A percentile compares a stretch with the other conserved stretches of the same genome.
Evolutionary conservation across 2,329 filamentous ascomycete genomes (phyloP).

Genomic region (Rhynchosporium graminicola): DNA sequence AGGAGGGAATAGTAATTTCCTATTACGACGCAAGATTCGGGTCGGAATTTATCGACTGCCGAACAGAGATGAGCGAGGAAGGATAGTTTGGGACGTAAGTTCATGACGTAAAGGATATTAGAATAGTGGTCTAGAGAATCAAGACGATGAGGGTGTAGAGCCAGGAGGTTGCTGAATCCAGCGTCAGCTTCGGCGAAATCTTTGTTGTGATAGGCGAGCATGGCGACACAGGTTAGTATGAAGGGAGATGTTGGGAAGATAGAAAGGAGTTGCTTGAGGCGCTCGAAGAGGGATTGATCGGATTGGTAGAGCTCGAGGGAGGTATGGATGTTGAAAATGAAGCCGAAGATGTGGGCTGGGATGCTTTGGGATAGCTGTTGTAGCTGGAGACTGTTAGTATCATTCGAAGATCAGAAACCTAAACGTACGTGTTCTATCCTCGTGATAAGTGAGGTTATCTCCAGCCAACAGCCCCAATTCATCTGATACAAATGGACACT

Average conservation of each 20-base stretch:
- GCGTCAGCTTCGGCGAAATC: constrained; percentile 69
- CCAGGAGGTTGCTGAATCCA: constrained; percentile 76
- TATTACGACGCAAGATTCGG: constrained; percentile 94
- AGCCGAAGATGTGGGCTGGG: constrained; percentile 87
- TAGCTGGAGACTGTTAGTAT: constrained; percentile 54
- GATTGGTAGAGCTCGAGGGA: constrained; percentile 91
- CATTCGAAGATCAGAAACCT: neutral
- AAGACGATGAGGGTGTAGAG: constrained; percentile 71
- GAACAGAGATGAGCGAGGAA: constrained; percentile 91
- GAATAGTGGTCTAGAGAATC: constrained; percentile 95
- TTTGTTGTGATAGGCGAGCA: constrained; percentile 89
- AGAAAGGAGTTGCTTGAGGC: constrained; percentile 72
- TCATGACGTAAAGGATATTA: constrained; percentile 95
- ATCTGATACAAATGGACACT: constrained; percentile 89
- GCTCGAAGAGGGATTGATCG: constrained; percentile 70
- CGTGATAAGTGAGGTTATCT: constrained; percentile 79
- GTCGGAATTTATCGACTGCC: constrained; percentile 90
- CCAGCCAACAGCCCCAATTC: constrained; percentile 97
- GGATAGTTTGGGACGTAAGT: constrained; percentile 81
- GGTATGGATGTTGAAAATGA: constrained; percentile 90
- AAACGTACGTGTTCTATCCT: constrained; percentile 75
- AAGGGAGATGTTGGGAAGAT: constrained; percentile 91
- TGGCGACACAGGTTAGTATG: constrained; percentile 82
- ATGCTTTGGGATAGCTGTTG: constrained; percentile 69
- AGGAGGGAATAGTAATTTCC: constrained; percentile 96